A percentile compares a stretch with the other conserved stretches of the same genome.
These are phyloP conservation scores for Podospora sp. DNA, from an alignment of 495 filamentous ascomycete genomes.

Conservation along the genomic window DNA sequence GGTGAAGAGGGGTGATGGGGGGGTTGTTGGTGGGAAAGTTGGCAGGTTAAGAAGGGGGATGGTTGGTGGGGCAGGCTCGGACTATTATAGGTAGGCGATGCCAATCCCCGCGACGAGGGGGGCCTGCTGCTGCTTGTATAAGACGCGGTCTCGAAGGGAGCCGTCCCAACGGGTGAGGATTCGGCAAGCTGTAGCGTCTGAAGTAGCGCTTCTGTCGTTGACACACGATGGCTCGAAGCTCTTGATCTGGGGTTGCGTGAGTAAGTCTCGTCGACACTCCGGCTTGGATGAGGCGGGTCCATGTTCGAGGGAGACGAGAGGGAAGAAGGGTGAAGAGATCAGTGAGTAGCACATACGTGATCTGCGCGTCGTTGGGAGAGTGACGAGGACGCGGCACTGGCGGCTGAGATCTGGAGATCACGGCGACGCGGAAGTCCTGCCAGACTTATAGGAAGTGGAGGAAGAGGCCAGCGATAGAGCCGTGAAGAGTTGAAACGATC, in stretches of 20 bases:
- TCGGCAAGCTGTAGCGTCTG: slow-evolving; percentile 40
- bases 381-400: slow-evolving; percentile 7
- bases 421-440: slow-evolving; percentile 12
- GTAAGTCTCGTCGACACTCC: slow-evolving; percentile 44
- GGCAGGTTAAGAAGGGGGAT: slow-evolving; percentile 23
- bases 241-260: slow-evolving; percentile 50
- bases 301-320: slow-evolving; percentile 30
- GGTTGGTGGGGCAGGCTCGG: slow-evolving; percentile 31
- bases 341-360: slow-evolving; percentile 36
- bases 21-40: slow-evolving; percentile 29
- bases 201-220: slow-evolving; percentile 41
- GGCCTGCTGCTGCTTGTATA: slow-evolving; percentile 36
- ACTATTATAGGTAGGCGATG: slow-evolving; percentile 35
- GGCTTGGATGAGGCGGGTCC: slow-evolving; percentile 36
- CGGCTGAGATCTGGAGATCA: slow-evolving; percentile 12
- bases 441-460: slow-evolving; percentile 33
- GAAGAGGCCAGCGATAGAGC: slow-evolving; percentile 20
- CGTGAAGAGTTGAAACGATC: slow-evolving; percentile 18
- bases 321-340: slow-evolving; percentile 19
- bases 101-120: slow-evolving; percentile 32
- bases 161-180: slow-evolving; percentile 18
- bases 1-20: slow-evolving; percentile 20
- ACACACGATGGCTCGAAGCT: slow-evolving; percentile 36
- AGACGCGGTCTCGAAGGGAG: slow-evolving; percentile 33
- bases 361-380: slow-evolving; percentile 16